Conservation (phyloP, 164 flowering plant species). For the Cinnamomum micranthum region DNA sequence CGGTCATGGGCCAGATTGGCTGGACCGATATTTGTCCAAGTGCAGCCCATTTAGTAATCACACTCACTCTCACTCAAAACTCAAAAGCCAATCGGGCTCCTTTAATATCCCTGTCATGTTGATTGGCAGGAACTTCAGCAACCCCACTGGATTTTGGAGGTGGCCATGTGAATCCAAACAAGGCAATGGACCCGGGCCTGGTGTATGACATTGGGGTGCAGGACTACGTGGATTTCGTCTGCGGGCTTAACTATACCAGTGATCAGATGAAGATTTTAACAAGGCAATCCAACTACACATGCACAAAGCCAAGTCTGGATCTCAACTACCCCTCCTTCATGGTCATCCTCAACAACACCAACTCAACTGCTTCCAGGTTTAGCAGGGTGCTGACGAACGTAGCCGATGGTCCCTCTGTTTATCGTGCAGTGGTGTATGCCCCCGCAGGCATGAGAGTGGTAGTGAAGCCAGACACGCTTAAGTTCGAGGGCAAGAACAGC, state of each 20-base stretch:
- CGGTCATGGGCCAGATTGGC: too few species aligned
- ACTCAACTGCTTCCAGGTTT: constrained; percentile 14
- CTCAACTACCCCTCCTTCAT: constrained; percentile 33
- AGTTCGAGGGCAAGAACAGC: constrained; percentile 5
- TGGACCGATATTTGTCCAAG: too few species aligned
- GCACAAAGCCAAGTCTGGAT: constrained; percentile 22
- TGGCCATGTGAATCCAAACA: constrained; percentile 35
- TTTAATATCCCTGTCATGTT: too few species aligned
- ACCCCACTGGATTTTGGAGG: constrained; percentile 39
- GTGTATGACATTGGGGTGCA: constrained; percentile 26
- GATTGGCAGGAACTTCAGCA: constrained; percentile 5
- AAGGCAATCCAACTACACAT: constrained; percentile 13
- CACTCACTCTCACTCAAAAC: too few species aligned
- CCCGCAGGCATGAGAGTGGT: constrained; percentile 11
- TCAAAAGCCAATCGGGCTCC: too few species aligned
- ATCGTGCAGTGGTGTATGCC: constrained; percentile 11
- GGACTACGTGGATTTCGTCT: constrained; percentile 30
- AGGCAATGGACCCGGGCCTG: constrained; percentile 44
- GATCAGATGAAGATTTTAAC: constrained; percentile 27
- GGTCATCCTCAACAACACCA: constrained; percentile 19
- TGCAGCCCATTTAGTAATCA: too few species aligned
- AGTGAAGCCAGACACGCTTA: constrained; percentile 5
- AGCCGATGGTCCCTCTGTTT: constrained; percentile 8
- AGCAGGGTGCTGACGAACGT: constrained; percentile 23
- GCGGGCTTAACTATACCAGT: constrained; percentile 28